Percentiles rank a stretch among this genome's conserved stretches.
phyloP scores from a whole-genome alignment of 2,329 filamentous ascomycete genomes.

The Colletotrichum sp. region DNA sequence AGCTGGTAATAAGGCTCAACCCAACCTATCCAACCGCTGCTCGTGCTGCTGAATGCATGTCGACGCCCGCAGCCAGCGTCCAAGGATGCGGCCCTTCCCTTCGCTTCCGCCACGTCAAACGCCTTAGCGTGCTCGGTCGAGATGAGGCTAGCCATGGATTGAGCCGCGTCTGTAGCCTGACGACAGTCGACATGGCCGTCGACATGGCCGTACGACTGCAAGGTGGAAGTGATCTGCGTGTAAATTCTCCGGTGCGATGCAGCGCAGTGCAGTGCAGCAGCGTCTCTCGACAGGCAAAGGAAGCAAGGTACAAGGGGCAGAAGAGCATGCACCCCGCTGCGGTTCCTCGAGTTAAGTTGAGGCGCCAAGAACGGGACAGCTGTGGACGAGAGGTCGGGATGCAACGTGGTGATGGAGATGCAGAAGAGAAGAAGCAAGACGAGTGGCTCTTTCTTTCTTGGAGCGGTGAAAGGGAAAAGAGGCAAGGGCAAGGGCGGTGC shows the following conservation, averaged over 20 bases:
- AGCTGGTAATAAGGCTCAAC: not conserved
- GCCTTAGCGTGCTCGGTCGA: not conserved
- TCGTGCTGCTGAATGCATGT: not conserved
- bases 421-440: not conserved
- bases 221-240: not conserved
- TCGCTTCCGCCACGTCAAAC: not conserved
- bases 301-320: slow-evolving; percentile 6
- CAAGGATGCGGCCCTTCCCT: not conserved
- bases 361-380: not conserved
- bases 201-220: not conserved
- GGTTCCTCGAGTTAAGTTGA: not conserved
- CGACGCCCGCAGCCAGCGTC: not conserved
- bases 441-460: not conserved
- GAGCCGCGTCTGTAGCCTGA: not conserved
- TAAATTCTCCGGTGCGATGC: not conserved
- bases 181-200: not conserved
- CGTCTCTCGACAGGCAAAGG: not conserved
- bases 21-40: not conserved
- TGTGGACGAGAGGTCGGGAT: not conserved
- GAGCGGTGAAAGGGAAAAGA: not conserved
- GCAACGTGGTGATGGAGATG: not conserved
- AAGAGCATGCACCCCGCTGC: not conserved
- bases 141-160: not conserved
- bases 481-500: not conserved
- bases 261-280: not conserved